Evolutionary conservation across 2,329 filamentous ascomycete genomes (phyloP).

Genomic region (Sclerotinia subarctica): DNA sequence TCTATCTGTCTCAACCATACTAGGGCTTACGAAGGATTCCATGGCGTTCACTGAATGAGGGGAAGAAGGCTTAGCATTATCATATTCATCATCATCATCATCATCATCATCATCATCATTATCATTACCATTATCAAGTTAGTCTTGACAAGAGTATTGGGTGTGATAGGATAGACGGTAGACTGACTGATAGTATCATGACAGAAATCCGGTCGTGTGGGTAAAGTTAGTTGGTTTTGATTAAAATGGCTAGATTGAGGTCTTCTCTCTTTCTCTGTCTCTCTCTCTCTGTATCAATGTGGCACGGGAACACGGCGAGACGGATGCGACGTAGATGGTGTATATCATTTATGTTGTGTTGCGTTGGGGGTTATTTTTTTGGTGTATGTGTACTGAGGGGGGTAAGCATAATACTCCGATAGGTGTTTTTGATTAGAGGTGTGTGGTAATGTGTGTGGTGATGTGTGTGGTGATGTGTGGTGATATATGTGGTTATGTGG

Average conservation of each 20-base stretch:
- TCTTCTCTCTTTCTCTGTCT: neutral
- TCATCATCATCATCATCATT: too few relatives aligned
- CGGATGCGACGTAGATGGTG: conserved; percentile 8
- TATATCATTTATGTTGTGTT: neutral
- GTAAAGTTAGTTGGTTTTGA: neutral
- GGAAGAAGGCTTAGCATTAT: conserved; percentile 10
- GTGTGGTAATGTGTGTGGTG: neutral
- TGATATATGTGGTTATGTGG: neutral
- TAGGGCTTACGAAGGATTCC: conserved; percentile 18
- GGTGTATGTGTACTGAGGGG: neutral
- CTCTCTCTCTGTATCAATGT: neutral
- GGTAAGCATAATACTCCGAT: conserved; percentile 9
- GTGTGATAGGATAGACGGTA: neutral
- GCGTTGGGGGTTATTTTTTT: neutral
- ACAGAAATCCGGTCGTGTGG: conserved; percentile 5
- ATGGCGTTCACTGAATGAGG: conserved; percentile 5
- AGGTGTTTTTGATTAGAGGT: neutral
- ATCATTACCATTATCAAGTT: neutral
- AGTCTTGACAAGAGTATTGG: neutral
- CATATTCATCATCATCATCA: too few relatives aligned
- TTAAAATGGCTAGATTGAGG: neutral
- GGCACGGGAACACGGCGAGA: conserved; percentile 5
- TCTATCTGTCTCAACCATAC: too few relatives aligned
- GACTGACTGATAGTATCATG: neutral
- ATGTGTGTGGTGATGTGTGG: neutral